Conservation (phyloP, 2,329 filamentous ascomycete genomes). For the Orbilia blumenaviensis region DNA sequence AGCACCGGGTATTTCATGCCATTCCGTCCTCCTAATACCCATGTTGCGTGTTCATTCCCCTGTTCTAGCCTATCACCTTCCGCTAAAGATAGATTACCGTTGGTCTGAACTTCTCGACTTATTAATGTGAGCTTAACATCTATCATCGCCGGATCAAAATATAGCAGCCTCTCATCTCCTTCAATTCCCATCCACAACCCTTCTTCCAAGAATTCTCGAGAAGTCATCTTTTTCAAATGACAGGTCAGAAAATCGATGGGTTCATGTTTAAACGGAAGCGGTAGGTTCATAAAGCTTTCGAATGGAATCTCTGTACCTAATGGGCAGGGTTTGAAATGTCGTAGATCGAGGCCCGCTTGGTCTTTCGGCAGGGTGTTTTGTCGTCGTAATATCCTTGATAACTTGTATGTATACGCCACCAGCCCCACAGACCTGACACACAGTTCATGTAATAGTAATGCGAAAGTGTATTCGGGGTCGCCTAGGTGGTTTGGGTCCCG, state of each 20-base stretch:
- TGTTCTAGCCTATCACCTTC: no score
- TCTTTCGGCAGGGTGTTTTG: not conserved
- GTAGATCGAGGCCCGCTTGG: not conserved
- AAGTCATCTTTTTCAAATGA: conserved; percentile 28
- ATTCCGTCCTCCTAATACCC: not conserved
- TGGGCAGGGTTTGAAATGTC: not conserved
- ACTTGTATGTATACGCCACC: not conserved
- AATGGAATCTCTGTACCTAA: conserved; percentile 31
- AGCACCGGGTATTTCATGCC: not conserved
- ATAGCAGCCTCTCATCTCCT: not conserved
- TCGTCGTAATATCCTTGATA: not conserved
- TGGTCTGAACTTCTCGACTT: not conserved
- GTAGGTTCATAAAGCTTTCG: conserved; percentile 35
- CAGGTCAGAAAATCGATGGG: conserved; percentile 20
- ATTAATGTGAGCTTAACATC: conserved; percentile 5
- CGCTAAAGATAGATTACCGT: not conserved
- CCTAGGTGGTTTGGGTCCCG: not conserved
- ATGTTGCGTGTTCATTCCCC: not conserved
- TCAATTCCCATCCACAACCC: conserved; percentile 32
- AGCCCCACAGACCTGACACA: conserved; percentile 13
- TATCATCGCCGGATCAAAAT: conserved; percentile 10
- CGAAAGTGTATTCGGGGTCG: not conserved
- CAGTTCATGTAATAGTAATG: conserved; percentile 9
- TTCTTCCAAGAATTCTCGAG: conserved; percentile 23
- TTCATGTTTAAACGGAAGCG: not conserved